Percentiles rank a stretch among this genome's conserved stretches.
Evolutionary conservation across 1,284 basidiomycete species (phyloP).

Genomic region (Cutaneotrichosporon spelunceum): DNA sequence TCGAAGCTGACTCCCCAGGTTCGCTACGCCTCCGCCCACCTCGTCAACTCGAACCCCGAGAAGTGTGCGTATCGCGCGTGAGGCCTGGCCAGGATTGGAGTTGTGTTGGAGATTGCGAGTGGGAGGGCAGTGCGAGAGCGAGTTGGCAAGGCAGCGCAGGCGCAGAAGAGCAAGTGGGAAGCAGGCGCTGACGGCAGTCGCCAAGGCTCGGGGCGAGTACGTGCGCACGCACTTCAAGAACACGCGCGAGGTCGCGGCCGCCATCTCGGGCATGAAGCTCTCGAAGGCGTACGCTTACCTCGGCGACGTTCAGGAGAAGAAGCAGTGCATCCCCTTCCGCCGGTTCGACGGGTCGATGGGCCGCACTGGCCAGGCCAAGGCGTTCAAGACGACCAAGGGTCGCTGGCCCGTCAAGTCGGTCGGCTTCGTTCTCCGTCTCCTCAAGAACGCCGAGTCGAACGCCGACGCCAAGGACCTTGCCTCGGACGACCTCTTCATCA

Average conservation of each 20-base stretch:
- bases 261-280: slow-evolving; percentile 85
- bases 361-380: slow-evolving; percentile 94
- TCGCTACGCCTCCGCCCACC: slow-evolving; percentile 79
- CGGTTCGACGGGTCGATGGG: slow-evolving; percentile 96
- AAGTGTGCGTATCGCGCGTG: slow-evolving; percentile 64
- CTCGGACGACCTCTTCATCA: slow-evolving; percentile 87
- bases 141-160: slow-evolving; percentile 8
- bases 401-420: slow-evolving; percentile 99
- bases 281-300: slow-evolving; percentile 96
- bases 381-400: slow-evolving; percentile 96
- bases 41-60: slow-evolving; percentile 83
- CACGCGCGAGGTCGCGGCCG: slow-evolving; percentile 93
- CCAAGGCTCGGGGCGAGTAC: slow-evolving; percentile 92
- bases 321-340: slow-evolving; percentile 95
- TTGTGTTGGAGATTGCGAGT: not conserved
- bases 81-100: not conserved
- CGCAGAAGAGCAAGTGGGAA: not conserved
- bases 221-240: slow-evolving; percentile 99
- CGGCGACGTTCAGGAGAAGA: slow-evolving; percentile 91
- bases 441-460: slow-evolving; percentile 99
- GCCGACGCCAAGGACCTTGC: slow-evolving; percentile 97
- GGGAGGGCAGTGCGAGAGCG: not conserved
- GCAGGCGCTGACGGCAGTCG: slow-evolving; percentile 58
- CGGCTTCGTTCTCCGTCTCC: slow-evolving; percentile 86
- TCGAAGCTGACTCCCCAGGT: slow-evolving; percentile 56